Evolutionary conservation across 495 filamentous ascomycete genomes (phyloP).

Genomic region (Aspergillus ellipticus): DNA sequence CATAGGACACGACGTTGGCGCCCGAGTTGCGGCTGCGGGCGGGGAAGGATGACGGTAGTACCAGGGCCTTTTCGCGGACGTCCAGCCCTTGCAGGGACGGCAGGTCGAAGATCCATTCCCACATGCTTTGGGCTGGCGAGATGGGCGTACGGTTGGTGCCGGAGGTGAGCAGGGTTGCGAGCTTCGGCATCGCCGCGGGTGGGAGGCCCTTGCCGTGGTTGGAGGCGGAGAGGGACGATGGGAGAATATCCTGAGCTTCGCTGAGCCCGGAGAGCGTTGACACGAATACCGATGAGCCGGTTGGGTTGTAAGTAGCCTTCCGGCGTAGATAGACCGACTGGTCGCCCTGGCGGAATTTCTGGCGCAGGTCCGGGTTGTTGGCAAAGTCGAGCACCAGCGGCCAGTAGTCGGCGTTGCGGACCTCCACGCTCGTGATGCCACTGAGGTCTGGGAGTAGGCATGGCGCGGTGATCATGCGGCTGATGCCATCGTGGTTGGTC

Average conservation of each 20-base stretch:
- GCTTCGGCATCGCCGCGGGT: constrained; percentile 24
- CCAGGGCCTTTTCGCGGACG: constrained; percentile 68
- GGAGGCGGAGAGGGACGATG: constrained; percentile 20
- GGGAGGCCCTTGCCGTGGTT: constrained; percentile 32
- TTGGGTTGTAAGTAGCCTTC: constrained; percentile 63
- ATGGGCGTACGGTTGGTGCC: constrained; percentile 35
- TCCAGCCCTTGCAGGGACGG: constrained; percentile 61
- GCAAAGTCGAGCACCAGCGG: constrained; percentile 76
- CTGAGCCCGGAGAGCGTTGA: constrained; percentile 58
- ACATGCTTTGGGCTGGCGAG: constrained; percentile 30
- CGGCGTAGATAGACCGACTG: constrained; percentile 80
- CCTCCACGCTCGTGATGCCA: constrained; percentile 62
- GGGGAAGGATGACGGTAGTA: constrained; percentile 59
- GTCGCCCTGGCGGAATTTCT: constrained; percentile 62
- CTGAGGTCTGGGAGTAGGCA: constrained; percentile 81
- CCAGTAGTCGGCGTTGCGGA: constrained; percentile 75
- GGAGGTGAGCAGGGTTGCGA: constrained; percentile 18
- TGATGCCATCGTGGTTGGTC: constrained; percentile 46
- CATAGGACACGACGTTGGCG: constrained; percentile 34
- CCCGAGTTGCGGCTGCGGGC: constrained; percentile 20
- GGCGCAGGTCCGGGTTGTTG: constrained; percentile 55
- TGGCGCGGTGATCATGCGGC: constrained; percentile 54
- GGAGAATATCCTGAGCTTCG: constrained; percentile 38
- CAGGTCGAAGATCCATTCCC: constrained; percentile 78
- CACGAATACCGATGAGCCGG: constrained; percentile 67